These are phyloP conservation scores for Colletotrichum orbiculare DNA, from an alignment of 2,329 filamentous ascomycete genomes.

Conservation along the genomic window DNA sequence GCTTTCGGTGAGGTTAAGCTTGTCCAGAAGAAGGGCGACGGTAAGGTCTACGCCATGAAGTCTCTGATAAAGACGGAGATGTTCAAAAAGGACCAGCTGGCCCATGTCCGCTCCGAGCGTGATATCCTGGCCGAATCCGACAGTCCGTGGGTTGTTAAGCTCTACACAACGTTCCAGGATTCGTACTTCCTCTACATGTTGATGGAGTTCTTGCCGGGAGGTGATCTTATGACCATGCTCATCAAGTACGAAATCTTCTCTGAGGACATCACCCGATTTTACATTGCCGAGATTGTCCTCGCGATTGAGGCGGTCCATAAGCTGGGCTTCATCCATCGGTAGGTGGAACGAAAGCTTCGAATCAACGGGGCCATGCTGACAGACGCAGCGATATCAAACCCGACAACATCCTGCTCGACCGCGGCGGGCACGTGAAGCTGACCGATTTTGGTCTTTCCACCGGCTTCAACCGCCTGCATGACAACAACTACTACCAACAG, in stretches of 20 bases:
- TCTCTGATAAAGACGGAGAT: conserved; percentile 98
- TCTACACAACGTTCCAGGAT: conserved; percentile 98
- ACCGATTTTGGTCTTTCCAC: conserved; percentile 98
- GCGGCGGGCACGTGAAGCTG: conserved; percentile 96
- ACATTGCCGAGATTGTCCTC: conserved; percentile 97
- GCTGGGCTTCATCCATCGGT: conserved; percentile 98
- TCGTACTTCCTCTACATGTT: conserved; percentile 97
- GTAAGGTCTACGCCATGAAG: conserved; percentile 98
- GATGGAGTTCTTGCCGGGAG: conserved; percentile 98
- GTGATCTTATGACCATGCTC: conserved; percentile 99
- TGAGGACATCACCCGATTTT: conserved; percentile 98
- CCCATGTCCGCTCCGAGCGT: conserved; percentile 96
- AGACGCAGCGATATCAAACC: conserved; percentile 91
- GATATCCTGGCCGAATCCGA: conserved; percentile 99
- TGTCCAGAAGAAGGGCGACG: conserved; percentile 94
- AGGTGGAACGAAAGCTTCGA: conserved; percentile 48
- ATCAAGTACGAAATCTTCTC: conserved; percentile 99
- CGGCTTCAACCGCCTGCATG: conserved; percentile 96
- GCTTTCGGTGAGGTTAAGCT: conserved; percentile 98
- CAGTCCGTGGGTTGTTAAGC: conserved; percentile 98
- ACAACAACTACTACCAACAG: conserved; percentile 98
- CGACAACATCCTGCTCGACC: conserved; percentile 96
- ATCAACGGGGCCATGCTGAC: background rate
- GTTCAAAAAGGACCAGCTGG: conserved; percentile 99
- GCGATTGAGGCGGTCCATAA: conserved; percentile 99